Evolutionary conservation across 192 early-diverging fungal species (phyloP).

Genomic region (Backusella sp.): DNA sequence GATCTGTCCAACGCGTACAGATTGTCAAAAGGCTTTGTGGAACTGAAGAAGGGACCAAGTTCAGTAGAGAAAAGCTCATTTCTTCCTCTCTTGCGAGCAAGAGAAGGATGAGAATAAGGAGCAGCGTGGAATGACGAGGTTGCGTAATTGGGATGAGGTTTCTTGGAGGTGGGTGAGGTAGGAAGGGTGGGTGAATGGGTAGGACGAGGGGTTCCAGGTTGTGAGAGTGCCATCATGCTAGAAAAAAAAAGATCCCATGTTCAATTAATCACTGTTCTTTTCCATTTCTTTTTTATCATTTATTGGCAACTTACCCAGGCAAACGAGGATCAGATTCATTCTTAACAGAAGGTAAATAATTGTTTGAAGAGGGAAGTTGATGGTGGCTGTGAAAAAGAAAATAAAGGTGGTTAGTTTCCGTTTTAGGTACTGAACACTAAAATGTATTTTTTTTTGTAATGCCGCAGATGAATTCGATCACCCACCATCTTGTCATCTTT

Average conservation of each 20-base stretch:
- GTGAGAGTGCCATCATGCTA: constrained; percentile 31
- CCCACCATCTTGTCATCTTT: neutral
- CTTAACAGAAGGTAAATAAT: constrained; percentile 12
- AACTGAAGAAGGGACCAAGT: constrained; percentile 69
- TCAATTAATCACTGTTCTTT: neutral
- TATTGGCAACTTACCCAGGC: constrained; percentile 21
- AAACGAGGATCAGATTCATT: constrained; percentile 24
- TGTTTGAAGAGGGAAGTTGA: constrained; percentile 8
- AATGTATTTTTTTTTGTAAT: constrained; percentile 1
- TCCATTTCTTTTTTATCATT: neutral
- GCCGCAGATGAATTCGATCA: neutral
- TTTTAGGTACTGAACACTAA: constrained; percentile 3
- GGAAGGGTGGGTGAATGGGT: neutral
- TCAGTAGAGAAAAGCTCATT: constrained; percentile 46
- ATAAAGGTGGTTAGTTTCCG: constrained; percentile 14
- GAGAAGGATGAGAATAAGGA: constrained; percentile 19
- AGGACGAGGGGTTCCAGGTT: constrained; percentile 29
- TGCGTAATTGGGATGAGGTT: constrained; percentile 6
- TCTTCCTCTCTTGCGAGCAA: constrained; percentile 38
- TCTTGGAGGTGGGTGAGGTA: constrained; percentile 15
- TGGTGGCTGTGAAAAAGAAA: neutral
- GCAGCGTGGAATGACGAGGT: constrained; percentile 20
- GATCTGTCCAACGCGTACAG: constrained; percentile 62
- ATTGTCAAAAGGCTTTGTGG: constrained; percentile 61
- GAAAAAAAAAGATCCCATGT: neutral